A percentile compares a stretch with the other conserved stretches of the same genome.
Conservation (phyloP, 75 land plant genomes). For the Picea glauca region DNA sequence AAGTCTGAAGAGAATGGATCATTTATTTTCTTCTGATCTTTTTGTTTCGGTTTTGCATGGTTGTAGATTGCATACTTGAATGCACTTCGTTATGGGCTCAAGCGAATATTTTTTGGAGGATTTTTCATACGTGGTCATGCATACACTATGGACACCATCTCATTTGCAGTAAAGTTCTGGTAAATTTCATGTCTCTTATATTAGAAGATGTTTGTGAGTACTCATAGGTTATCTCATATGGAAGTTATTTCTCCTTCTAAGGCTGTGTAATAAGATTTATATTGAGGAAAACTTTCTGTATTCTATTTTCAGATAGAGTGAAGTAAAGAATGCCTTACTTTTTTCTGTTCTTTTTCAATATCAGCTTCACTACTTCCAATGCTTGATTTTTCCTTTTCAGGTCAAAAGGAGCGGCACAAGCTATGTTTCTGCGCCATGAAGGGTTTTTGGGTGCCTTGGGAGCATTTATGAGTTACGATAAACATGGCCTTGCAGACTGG, state of each 20-base stretch:
- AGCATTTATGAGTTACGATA: slow-evolving; percentile 98
- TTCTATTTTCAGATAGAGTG: no score
- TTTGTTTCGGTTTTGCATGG: background rate
- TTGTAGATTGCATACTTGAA: slow-evolving; percentile 83
- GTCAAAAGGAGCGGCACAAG: slow-evolving; percentile 95
- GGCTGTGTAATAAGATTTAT: no score
- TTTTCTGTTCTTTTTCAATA: background rate
- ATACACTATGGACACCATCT: slow-evolving; percentile 99
- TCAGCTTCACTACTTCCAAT: background rate
- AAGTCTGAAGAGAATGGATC: background rate
- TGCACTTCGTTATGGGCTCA: slow-evolving; percentile 91
- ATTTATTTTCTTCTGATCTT: background rate
- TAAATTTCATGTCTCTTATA: slow-evolving; percentile 16
- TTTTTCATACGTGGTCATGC: slow-evolving; percentile 99
- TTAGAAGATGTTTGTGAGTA: background rate
- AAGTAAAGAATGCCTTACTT: background rate
- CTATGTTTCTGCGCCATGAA: slow-evolving; percentile 99
- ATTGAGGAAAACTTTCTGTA: no score
- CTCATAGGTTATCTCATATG: no score
- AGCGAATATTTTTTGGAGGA: slow-evolving; percentile 97
- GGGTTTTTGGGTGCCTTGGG: slow-evolving; percentile 97
- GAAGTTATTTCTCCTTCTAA: no score
- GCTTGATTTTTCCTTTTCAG: slow-evolving; percentile 18
- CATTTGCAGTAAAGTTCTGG: slow-evolving; percentile 98
- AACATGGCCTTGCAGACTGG: slow-evolving; percentile 87